Evolutionary conservation across 2,329 filamentous ascomycete genomes (phyloP), one percentile per base, ranked within the genome.

Genomic region (Fusarium lyarnte): DNA sequence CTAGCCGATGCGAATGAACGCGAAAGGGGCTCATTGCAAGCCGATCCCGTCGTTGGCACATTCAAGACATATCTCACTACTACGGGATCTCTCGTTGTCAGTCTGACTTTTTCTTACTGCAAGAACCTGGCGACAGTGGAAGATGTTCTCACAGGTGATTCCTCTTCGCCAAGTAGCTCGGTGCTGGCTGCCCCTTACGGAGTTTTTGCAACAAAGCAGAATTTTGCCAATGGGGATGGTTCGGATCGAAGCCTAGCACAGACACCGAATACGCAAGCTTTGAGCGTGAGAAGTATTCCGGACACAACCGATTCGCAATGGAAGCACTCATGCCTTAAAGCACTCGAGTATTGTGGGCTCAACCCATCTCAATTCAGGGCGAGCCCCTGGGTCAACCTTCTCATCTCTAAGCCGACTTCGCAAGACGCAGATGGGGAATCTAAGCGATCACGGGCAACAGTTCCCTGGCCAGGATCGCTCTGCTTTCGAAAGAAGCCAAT

Each of bases 131-230:
- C 84, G 19, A 83, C 83, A 3, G 80, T 86, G 25, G 84, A 86
- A 21, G 85, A 88, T 66, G 78, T 79, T 11, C 68, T 84, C 36
- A 80, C 81, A 19, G 78, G 82, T 19, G 83, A 81, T 43, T 72
- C 84, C 8, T 81, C 83, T 9, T 80, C 82, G 12, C 76, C 84
- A 0, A 84, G 84, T 23, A 80, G 84, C 21, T 82, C 84, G 5
- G 83, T 90, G 25, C 78, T 90, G 25, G 85, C 87, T 11, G 88
- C 88, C 4, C 88, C 88, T 0, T 84, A 89, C 55, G 88, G 88
- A 29, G 76, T 83, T 51, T 69, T 82, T 58, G 77, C 80, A 33
- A 78, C 76, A 14, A 78, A 78, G 31, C 78, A 80, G 46, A 53
- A 57, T 17, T 46, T 66, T 45, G 12, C 46, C 12, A 72, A 70